A percentile compares a stretch with the other conserved stretches of the same genome.
phyloP scores from a whole-genome alignment of 2,329 filamentous ascomycete species.

The Paradendryphiella salina region DNA sequence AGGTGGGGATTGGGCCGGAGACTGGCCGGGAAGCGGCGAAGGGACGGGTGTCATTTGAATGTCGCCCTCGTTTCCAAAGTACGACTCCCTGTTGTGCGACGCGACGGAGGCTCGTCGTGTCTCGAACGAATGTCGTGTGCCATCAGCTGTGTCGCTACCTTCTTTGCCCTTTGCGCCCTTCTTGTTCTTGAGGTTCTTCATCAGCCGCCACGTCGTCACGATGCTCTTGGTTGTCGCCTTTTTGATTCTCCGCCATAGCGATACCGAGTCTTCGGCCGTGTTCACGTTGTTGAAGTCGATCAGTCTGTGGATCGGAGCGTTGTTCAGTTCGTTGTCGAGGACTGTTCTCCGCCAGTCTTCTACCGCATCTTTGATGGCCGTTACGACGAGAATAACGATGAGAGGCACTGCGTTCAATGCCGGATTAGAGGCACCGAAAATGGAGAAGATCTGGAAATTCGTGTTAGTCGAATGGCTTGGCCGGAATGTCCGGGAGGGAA shows the following conservation, averaged over 20 bases:
- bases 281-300: constrained; percentile 93
- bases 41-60: constrained; percentile 97
- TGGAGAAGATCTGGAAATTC: constrained; percentile 77
- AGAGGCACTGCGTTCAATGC: constrained; percentile 87
- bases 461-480: constrained; percentile 23
- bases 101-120: constrained; percentile 62
- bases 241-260: constrained; percentile 84
- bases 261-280: constrained; percentile 82
- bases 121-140: constrained; percentile 67
- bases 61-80: constrained; percentile 60
- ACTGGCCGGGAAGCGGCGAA: constrained; percentile 67
- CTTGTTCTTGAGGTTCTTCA: constrained; percentile 49
- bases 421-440: constrained; percentile 90
- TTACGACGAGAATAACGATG: constrained; percentile 88
- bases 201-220: constrained; percentile 58
- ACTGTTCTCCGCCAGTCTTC: constrained; percentile 93
- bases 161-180: constrained; percentile 44
- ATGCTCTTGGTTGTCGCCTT: constrained; percentile 74
- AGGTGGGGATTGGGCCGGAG: constrained; percentile 32
- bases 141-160: constrained; percentile 57
- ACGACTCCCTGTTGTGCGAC: constrained; percentile 57
- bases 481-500: constrained; percentile 28
- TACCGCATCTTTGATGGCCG: constrained; percentile 89
- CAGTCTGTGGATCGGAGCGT: constrained; percentile 89
- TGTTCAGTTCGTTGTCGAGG: constrained; percentile 92